Evolutionary conservation across 1,284 basidiomycete genomes (phyloP), one percentile per base, ranked within the genome.

Genomic region (Papiliotrema nemorosa): DNA sequence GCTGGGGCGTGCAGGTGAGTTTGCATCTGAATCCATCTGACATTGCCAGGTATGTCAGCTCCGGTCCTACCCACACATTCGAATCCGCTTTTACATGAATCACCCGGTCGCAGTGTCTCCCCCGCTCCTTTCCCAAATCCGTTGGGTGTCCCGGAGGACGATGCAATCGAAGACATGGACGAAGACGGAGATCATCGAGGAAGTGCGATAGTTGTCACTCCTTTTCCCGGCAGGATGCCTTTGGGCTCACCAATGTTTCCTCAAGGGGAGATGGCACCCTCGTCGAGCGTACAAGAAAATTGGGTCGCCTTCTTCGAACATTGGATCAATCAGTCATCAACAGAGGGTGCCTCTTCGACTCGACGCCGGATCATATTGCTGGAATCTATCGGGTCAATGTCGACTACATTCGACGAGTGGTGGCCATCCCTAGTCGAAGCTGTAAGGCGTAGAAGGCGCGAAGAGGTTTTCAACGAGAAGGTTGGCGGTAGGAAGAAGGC

Each of bases 371-470:
- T 93, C 9, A 79, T 93, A 44, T 88, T 90, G 60, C 78, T 93
- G 47, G 85, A 88, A 50, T 87, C 90, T 64, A 87, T 86, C 56
- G 79, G 83, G 5, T 85, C 83, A 0, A 81, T 93, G 49, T 82
- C 86, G 0, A 73, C 83, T 3, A 83, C 86, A 5, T 84, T 87
- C 7, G 78, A 84, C 2, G 74, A 79, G 1, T 91, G 90, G 89
- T 92, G 87, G 67, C 83, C 87, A 3, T 79, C 84, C 27, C 78
- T 93, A 14, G 78, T 90, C 10, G 79, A 82, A 36, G 85, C 88
- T 7, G 86, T 91, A 7, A 82, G 84, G 43, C 78, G 47, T 18
- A 18, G 47, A 18, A 20, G 46, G 22, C 33, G 35, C 9, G 7
- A 59, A 73, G 25, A 83, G 81, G 26, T 14, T n/a, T 7, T 22